Evolutionary conservation across 257 asterid species (phyloP).

Genomic region (Nicotiana paniculata): DNA sequence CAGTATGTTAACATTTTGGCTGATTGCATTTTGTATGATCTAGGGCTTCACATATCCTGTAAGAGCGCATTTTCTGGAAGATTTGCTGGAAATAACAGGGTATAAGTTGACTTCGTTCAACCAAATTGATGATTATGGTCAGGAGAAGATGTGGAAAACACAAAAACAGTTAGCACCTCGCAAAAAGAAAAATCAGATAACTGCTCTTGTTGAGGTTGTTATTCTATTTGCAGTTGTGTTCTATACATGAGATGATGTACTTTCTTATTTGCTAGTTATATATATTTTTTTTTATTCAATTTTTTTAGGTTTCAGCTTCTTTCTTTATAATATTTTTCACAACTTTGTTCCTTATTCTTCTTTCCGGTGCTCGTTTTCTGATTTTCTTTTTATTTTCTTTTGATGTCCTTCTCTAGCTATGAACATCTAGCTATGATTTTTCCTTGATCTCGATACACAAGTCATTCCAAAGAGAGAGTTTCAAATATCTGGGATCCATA

Average conservation of each 20-base stretch:
- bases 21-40: constrained; percentile 12
- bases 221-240: background rate
- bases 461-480: no score
- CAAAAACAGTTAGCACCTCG: constrained; percentile 84
- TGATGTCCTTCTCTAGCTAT: background rate
- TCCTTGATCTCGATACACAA: background rate
- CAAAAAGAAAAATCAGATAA: constrained; percentile 82
- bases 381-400: background rate
- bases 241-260: background rate
- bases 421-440: background rate
- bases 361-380: background rate
- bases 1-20: background rate
- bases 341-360: background rate
- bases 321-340: background rate
- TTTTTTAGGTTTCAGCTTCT: background rate
- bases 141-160: constrained; percentile 96
- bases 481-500: no score
- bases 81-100: constrained; percentile 84
- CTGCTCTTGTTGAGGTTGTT: constrained; percentile 86
- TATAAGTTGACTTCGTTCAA: constrained; percentile 88
- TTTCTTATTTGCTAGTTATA: background rate
- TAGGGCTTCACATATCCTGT: constrained; percentile 99
- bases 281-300: background rate
- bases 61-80: constrained; percentile 82
- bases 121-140: constrained; percentile 96